A percentile compares a stretch with the other conserved stretches of the same genome.
Conservation (phyloP, 2,329 filamentous ascomycete genomes). For the Aspergillus hiratsukae region DNA sequence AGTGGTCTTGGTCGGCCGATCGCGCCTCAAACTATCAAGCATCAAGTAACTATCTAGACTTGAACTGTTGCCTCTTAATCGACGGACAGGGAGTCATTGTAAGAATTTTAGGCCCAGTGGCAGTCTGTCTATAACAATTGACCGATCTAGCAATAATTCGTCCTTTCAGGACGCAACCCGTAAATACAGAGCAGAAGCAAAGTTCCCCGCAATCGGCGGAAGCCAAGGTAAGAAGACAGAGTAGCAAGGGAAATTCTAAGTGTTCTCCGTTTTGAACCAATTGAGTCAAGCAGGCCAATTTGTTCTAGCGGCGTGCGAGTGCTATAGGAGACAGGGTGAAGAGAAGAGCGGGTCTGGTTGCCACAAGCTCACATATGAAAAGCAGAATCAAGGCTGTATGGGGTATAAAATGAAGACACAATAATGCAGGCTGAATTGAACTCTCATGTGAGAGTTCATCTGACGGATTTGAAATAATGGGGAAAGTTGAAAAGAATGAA, state of each 20-base stretch:
- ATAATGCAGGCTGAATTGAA: neutral
- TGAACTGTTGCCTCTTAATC: neutral
- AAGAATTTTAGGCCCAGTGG: neutral
- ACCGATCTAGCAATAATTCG: neutral
- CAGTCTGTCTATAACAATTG: neutral
- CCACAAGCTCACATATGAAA: neutral
- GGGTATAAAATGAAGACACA: neutral
- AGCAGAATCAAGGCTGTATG: constrained; percentile 15
- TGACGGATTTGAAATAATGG: neutral
- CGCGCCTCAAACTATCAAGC: no score
- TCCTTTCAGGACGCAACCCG: neutral
- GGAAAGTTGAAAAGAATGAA: neutral
- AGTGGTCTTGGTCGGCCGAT: neutral
- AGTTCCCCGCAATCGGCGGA: neutral
- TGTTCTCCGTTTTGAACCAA: neutral
- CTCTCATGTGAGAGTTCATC: neutral
- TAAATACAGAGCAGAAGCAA: neutral
- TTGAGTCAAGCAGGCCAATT: neutral
- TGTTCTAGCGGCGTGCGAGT: neutral
- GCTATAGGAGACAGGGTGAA: neutral
- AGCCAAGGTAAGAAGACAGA: neutral
- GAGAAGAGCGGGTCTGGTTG: neutral
- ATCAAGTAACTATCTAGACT: neutral
- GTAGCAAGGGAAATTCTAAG: neutral
- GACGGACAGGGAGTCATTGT: neutral